Percentiles rank a stretch among this genome's conserved stretches.
Evolutionary conservation across 495 filamentous ascomycete species (phyloP).

Genomic region (Chaetomium fimeti): DNA sequence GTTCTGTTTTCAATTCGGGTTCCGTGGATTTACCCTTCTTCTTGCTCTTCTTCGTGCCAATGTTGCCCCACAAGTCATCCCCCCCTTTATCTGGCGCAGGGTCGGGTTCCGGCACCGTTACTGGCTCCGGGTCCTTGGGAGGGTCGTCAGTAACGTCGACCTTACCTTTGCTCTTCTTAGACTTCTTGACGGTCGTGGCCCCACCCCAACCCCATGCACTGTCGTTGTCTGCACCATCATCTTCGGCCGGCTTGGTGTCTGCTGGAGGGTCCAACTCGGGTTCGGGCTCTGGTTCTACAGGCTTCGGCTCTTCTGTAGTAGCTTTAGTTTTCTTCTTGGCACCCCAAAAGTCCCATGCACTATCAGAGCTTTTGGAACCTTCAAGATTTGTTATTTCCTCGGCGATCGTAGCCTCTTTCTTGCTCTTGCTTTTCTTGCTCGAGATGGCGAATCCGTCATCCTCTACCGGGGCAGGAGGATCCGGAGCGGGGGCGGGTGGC

Average conservation of each 20-base stretch:
- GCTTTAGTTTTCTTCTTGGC: constrained; percentile 35
- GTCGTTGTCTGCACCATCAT: not conserved
- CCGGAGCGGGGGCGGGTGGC: constrained; percentile 4
- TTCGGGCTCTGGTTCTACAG: constrained; percentile 2
- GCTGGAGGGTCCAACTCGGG: constrained; percentile 16
- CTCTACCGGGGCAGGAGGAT: constrained; percentile 32
- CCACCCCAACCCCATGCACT: constrained; percentile 7
- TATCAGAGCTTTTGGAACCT: constrained; percentile 21
- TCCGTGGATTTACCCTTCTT: constrained; percentile 28
- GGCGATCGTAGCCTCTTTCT: not conserved
- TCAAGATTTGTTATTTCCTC: constrained; percentile 23
- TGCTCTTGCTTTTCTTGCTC: constrained; percentile 29
- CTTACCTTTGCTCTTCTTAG: constrained; percentile 33
- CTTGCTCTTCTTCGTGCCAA: constrained; percentile 21
- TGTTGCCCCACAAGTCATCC: constrained; percentile 23
- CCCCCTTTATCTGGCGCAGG: constrained; percentile 27
- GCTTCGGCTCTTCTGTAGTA: constrained; percentile 18
- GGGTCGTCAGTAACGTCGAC: constrained; percentile 18
- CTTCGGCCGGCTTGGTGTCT: constrained; percentile 5
- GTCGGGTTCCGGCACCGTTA: constrained; percentile 26
- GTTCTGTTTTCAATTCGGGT: constrained; percentile 21
- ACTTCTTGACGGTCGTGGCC: constrained; percentile 20
- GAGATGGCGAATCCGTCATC: constrained; percentile 38
- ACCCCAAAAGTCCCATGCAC: constrained; percentile 26
- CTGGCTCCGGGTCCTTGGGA: constrained; percentile 25